Evolutionary conservation across 73 alveolate genomes (phyloP).

Genomic region (Paramecium octaurelia): DNA sequence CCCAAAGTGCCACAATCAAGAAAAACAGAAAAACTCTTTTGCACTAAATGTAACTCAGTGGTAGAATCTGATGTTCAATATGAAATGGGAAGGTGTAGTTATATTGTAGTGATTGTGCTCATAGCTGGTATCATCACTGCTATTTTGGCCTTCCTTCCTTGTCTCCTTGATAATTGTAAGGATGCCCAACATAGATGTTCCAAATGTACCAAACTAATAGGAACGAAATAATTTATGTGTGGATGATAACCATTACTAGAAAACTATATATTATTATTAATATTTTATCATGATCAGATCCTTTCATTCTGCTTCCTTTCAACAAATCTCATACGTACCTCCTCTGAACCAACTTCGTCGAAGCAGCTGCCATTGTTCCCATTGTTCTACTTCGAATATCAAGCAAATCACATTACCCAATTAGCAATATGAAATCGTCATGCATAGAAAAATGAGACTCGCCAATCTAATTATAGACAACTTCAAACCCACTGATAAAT

Average conservation of each 20-base stretch:
- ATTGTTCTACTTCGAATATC: background rate
- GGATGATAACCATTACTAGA: conserved; percentile 1
- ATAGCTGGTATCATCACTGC: conserved; percentile 34
- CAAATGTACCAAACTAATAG: background rate
- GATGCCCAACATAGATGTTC: conserved; percentile 48
- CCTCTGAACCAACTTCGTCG: background rate
- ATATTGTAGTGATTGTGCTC: background rate
- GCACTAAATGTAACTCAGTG: background rate
- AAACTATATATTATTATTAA: background rate
- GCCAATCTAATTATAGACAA: background rate
- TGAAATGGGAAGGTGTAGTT: conserved; percentile 3
- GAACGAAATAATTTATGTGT: conserved; percentile 21
- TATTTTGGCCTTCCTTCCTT: background rate
- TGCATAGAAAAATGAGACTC: background rate
- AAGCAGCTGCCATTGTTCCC: background rate
- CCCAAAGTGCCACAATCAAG: conserved; percentile 39
- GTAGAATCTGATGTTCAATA: background rate
- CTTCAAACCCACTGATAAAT: background rate
- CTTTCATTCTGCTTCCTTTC: background rate
- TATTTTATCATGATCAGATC: background rate
- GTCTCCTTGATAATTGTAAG: background rate
- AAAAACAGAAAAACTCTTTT: background rate
- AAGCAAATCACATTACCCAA: background rate
- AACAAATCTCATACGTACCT: background rate
- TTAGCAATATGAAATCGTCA: background rate